Conservation (phyloP, 768 basidiomycete genomes). For the Termitomyces titanicus region DNA sequence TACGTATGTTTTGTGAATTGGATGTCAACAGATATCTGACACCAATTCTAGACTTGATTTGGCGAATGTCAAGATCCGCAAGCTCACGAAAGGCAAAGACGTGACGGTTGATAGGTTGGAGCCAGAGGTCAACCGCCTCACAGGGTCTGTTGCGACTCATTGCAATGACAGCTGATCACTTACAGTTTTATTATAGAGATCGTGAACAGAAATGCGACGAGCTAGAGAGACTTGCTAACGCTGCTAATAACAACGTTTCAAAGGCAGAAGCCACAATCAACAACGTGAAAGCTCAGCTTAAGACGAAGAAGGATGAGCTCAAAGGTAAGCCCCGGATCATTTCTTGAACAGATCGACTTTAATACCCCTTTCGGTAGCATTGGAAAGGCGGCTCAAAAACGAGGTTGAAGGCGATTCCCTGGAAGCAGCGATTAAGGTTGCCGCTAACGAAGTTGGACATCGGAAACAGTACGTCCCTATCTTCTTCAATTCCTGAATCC, state of each 20-base stretch:
- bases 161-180: not conserved
- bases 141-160: constrained; percentile 42
- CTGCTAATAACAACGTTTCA: constrained; percentile 56
- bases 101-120: constrained; percentile 68
- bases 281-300: constrained; percentile 57
- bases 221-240: constrained; percentile 37
- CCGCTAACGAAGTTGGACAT: constrained; percentile 37
- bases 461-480: constrained; percentile 37
- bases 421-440: constrained; percentile 46
- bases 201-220: constrained; percentile 62
- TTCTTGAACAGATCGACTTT: not conserved
- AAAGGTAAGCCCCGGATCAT: constrained; percentile 40
- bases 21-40: not conserved
- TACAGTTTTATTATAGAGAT: constrained; percentile 38
- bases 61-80: constrained; percentile 57
- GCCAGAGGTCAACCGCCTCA: constrained; percentile 56
- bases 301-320: constrained; percentile 58
- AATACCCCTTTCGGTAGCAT: constrained; percentile 26
- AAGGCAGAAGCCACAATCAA: constrained; percentile 60
- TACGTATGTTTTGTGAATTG: constrained; percentile 46
- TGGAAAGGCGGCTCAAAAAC: constrained; percentile 43
- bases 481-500: not conserved
- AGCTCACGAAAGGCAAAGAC: constrained; percentile 54
- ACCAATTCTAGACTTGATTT: constrained; percentile 51
- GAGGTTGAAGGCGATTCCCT: constrained; percentile 33